phyloP scores from a whole-genome alignment of 805 yeast genomes.

The Debaryomyces maramus region DNA sequence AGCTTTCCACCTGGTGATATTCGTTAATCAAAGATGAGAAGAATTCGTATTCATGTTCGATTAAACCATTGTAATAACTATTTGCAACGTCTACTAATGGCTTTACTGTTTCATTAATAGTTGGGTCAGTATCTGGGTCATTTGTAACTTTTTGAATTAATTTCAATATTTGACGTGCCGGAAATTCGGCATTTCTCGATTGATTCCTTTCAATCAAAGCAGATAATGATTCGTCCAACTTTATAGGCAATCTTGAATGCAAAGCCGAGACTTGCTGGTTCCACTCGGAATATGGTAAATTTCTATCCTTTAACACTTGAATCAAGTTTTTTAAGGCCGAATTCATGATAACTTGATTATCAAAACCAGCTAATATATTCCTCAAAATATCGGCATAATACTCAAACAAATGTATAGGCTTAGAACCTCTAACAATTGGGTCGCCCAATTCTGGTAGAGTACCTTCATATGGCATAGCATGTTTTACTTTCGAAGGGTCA shows the following conservation, averaged over 20 bases:
- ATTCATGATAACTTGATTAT: constrained; percentile 92
- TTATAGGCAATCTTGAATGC: constrained; percentile 83
- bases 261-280: constrained; percentile 78
- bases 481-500: constrained; percentile 96
- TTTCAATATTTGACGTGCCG: constrained; percentile 81
- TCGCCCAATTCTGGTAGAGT: constrained; percentile 87
- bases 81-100: constrained; percentile 74
- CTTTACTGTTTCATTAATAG: constrained; percentile 49
- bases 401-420: constrained; percentile 74
- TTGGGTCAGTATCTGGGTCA: constrained; percentile 51
- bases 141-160: constrained; percentile 61
- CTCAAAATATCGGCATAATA: constrained; percentile 58
- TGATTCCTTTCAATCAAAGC: constrained; percentile 65
- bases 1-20: constrained; percentile 74
- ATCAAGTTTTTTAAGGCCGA: constrained; percentile 73
- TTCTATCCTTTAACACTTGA: constrained; percentile 71
- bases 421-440: constrained; percentile 79
- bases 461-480: constrained; percentile 93
- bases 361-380: constrained; percentile 87
- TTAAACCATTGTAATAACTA: constrained; percentile 71
- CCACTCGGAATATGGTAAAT: constrained; percentile 95
- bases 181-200: constrained; percentile 79
- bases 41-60: constrained; percentile 78
- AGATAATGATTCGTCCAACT: constrained; percentile 67
- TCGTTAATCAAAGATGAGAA: constrained; percentile 68